These are phyloP conservation scores for Scedosporium boydii DNA, from an alignment of 2,329 filamentous ascomycete species.

Conservation along the genomic window DNA sequence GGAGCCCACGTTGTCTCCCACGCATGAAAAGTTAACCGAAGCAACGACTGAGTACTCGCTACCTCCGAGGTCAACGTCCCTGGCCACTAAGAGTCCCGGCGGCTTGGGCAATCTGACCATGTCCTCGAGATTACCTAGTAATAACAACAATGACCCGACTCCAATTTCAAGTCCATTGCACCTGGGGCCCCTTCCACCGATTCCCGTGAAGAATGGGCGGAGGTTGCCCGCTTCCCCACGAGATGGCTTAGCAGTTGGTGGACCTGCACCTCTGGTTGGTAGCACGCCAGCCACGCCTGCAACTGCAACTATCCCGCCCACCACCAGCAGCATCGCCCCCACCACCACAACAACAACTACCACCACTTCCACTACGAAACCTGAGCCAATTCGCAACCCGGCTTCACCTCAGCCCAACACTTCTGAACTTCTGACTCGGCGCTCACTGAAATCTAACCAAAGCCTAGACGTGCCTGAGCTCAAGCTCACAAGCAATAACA, in stretches of 20 bases:
- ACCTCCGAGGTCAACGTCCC: neutral
- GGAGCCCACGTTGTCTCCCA: slow-evolving; percentile 11
- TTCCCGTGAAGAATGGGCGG: neutral
- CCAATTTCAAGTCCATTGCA: neutral
- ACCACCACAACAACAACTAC: slow-evolving; percentile 11
- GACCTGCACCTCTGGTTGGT: neutral
- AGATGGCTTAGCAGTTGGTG: neutral
- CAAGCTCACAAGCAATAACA: slow-evolving; percentile 29
- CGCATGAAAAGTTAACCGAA: neutral
- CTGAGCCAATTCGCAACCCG: slow-evolving; percentile 21
- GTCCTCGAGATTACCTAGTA: neutral
- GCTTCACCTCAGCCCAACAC: slow-evolving; percentile 3
- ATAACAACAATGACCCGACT: slow-evolving; percentile 3
- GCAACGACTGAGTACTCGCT: neutral
- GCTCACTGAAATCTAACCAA: slow-evolving; percentile 31
- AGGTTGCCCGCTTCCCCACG: neutral
- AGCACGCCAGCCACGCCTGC: neutral
- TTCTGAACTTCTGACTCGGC: slow-evolving; percentile 24
- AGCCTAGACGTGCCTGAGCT: slow-evolving; percentile 29
- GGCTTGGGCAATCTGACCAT: neutral
- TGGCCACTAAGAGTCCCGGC: slow-evolving; percentile 9
- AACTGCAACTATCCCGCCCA: slow-evolving; percentile 1
- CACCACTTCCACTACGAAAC: slow-evolving; percentile 11
- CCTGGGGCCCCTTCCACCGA: neutral
- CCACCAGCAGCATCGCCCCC: neutral